Evolutionary conservation across 371 early-diverging fungal genomes (phyloP).

Genomic region (Zychaea mexicana): DNA sequence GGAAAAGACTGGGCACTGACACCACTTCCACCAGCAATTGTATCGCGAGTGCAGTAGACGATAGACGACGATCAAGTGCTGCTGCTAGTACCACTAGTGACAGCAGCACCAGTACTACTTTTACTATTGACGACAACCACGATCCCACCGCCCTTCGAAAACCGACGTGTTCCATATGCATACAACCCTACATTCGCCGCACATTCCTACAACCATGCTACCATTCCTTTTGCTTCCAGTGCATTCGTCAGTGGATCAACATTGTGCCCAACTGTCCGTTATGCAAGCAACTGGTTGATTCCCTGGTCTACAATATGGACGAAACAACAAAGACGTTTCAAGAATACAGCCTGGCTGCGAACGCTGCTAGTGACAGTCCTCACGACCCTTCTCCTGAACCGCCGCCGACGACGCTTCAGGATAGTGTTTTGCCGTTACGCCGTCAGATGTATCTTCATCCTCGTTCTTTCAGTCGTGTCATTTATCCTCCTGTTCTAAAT

Average conservation of each 20-base stretch:
- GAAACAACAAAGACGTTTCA: slow-evolving; percentile 38
- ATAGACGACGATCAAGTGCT: too few species aligned
- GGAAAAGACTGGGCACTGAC: background rate
- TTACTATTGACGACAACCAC: background rate
- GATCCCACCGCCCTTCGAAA: background rate
- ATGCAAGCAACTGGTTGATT: slow-evolving; percentile 46
- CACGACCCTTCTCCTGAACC: slow-evolving; percentile 33
- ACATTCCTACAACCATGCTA: slow-evolving; percentile 61
- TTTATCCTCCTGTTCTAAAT: slow-evolving; percentile 27
- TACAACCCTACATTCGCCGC: slow-evolving; percentile 44
- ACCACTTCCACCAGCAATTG: background rate
- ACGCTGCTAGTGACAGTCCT: too few species aligned
- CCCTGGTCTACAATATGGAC: slow-evolving; percentile 39
- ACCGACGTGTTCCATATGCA: slow-evolving; percentile 60
- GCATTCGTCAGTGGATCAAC: slow-evolving; percentile 64
- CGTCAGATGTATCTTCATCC: slow-evolving; percentile 22
- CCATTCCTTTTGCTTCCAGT: slow-evolving; percentile 66
- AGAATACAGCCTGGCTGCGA: slow-evolving; percentile 42
- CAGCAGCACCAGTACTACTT: background rate
- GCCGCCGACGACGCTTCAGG: slow-evolving; percentile 8
- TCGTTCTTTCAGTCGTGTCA: background rate
- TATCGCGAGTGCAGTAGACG: background rate
- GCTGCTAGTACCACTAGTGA: background rate
- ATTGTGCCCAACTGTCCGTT: slow-evolving; percentile 57
- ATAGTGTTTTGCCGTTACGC: slow-evolving; percentile 23